Conservation (phyloP, 148 eudicot species). For the Amaranthus palmeri region DNA sequence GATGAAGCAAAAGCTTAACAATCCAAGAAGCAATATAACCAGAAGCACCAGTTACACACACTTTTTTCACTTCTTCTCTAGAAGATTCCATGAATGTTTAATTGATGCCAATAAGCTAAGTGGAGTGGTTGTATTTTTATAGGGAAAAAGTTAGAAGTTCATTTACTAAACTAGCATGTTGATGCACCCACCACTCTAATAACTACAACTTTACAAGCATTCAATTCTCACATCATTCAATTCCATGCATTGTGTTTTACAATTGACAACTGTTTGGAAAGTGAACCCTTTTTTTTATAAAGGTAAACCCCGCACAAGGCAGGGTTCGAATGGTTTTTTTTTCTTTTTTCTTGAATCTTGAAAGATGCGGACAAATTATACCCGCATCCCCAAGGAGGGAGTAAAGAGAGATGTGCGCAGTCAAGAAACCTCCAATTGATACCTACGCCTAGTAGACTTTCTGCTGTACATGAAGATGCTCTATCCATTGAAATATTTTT, state of each 20-base stretch:
- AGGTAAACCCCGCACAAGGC: too few species aligned
- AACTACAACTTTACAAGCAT: not conserved
- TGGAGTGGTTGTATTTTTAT: not conserved
- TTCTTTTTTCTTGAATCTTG: too few species aligned
- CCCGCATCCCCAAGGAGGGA: too few species aligned
- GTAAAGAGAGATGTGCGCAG: too few species aligned
- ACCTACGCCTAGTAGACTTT: too few species aligned
- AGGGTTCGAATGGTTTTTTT: too few species aligned
- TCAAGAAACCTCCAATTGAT: too few species aligned
- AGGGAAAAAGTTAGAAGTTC: not conserved
- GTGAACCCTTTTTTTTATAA: not conserved
- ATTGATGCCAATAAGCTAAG: too few species aligned
- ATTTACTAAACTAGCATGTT: not conserved
- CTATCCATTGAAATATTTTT: too few species aligned
- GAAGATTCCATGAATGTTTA: too few species aligned
- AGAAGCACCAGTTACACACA: conserved; percentile 41
- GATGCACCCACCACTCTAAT: conserved; percentile 1
- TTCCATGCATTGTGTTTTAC: not conserved
- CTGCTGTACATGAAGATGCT: too few species aligned
- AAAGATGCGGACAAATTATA: too few species aligned
- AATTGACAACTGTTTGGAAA: not conserved
- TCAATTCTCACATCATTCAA: not conserved
- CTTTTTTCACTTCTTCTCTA: conserved; percentile 21
- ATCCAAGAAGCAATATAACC: conserved; percentile 44
- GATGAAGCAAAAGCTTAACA: conserved; percentile 31